These are phyloP conservation scores for Pholiota conissans DNA, from an alignment of 768 basidiomycete species.

Conservation along the genomic window DNA sequence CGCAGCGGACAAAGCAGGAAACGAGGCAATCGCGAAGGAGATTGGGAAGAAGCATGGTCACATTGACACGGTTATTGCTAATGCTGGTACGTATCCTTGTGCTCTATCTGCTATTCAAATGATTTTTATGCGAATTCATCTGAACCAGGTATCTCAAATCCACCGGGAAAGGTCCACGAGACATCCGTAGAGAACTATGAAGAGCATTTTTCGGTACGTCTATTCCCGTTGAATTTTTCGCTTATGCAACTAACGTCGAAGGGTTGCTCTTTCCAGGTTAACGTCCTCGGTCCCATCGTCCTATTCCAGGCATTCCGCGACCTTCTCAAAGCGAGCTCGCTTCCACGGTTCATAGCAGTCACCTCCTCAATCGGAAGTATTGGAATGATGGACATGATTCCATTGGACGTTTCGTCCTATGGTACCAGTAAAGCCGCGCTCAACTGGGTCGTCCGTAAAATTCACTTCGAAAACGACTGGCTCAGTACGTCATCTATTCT, in stretches of 20 bases:
- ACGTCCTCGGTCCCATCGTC: too few species aligned
- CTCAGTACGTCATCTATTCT: too few species aligned
- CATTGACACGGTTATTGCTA: slow-evolving; percentile 1
- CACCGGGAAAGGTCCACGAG: neutral
- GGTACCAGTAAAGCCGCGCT: too few species aligned
- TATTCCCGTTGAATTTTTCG: neutral
- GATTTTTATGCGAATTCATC: too few species aligned
- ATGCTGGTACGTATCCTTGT: neutral
- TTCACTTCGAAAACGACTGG: too few species aligned
- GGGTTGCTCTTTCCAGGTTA: too few species aligned
- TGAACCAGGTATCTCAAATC: neutral
- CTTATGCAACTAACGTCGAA: neutral
- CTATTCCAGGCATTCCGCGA: too few species aligned
- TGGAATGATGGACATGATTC: too few species aligned
- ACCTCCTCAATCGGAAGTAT: neutral
- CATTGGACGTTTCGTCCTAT: too few species aligned
- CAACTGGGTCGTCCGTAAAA: too few species aligned
- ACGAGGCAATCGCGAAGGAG: neutral
- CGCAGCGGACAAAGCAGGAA: neutral
- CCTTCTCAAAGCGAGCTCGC: neutral
- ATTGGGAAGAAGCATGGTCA: neutral
- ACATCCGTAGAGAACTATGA: neutral
- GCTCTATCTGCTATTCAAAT: neutral
- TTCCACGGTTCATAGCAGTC: neutral
- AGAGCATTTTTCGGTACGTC: neutral